A percentile compares a stretch with the other conserved stretches of the same genome.
phyloP scores from a whole-genome alignment of 495 filamentous ascomycete species.

The Penicillium cataractarum region DNA sequence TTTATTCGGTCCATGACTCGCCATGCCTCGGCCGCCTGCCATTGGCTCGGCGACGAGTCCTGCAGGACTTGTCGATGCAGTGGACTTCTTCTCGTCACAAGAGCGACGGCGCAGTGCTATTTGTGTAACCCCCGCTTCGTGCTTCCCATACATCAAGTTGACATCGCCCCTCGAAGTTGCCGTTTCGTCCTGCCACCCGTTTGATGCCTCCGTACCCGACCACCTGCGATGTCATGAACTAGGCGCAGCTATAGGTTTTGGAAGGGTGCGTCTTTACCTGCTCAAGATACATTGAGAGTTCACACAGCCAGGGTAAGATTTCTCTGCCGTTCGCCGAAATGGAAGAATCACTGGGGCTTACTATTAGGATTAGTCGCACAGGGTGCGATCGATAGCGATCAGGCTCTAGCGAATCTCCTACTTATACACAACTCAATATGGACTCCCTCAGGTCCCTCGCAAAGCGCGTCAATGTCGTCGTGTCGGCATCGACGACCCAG shows the following conservation, averaged over 20 bases:
- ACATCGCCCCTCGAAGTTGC: constrained; percentile 11
- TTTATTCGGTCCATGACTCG: constrained; percentile 13
- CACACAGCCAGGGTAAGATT: constrained; percentile 9
- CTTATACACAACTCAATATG: constrained; percentile 16
- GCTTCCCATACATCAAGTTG: constrained; percentile 25
- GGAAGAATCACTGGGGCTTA: background rate
- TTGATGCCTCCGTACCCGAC: constrained; percentile 5
- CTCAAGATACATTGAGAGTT: background rate
- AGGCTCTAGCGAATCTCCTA: background rate
- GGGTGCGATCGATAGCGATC: constrained; percentile 1
- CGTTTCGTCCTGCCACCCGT: constrained; percentile 5
- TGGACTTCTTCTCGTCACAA: constrained; percentile 17
- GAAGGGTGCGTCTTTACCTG: constrained; percentile 3
- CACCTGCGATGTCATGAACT: constrained; percentile 18
- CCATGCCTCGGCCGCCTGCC: background rate
- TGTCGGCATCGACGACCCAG: constrained; percentile 68
- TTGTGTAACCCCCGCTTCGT: constrained; percentile 25
- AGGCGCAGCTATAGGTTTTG: constrained; percentile 11
- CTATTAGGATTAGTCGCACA: background rate
- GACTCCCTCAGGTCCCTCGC: constrained; percentile 48
- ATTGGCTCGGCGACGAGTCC: constrained; percentile 20
- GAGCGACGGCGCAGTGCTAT: constrained; percentile 1
- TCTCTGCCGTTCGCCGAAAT: background rate
- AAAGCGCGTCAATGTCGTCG: constrained; percentile 75
- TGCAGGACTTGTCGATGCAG: constrained; percentile 1